Base-by-base conservation (phyloP, 371 early-diverging fungal genomes). In the Fennellomyces sp. region DNA sequence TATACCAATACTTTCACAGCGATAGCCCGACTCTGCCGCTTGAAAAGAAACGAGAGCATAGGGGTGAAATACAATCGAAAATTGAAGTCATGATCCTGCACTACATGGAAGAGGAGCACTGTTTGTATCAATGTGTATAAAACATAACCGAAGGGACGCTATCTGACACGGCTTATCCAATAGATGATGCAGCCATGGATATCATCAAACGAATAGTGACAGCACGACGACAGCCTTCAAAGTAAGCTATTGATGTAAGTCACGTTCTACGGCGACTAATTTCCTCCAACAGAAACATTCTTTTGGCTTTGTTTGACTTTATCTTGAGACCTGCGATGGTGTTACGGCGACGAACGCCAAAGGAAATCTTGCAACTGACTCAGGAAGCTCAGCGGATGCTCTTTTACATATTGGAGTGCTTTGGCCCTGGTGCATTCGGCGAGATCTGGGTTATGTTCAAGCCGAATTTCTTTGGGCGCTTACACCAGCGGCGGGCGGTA, bases 161-260 rank as follows among this genome's bases (percentile, higher is more conserved):
- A n/a, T n/a, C n/a, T n/a, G n/a, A 2, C 25, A 12, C 26, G 5
- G 35, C 6, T 39, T 35, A 35, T 41, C 7, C 0, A 35, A 21
- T 55, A 64, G 65, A 48, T 36, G 60, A 64, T 28, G 65, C 65
- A 15, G 65, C 65, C 7, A 25, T 65, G 61, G 65, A 65, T 29
- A 31, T 65, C 2, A 47, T 65, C 5, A 50, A 58, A 25, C 27
- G 19, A 15, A 47, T 33, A 1, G 31, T 65, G 13, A 38, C 49
- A 15, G 26, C 61, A 4, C 38, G 49, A 42, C 35, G 65, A 6
- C 38, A 57, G n/a, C 65, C 65, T 10, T 45, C 65, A 5, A 12
- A 15, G 65, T 65, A 65, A 65, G 56, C 38, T 27, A 39, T 10
- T 10, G 15, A n/a, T n/a, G n/a, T n/a, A n/a, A n/a, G n/a, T n/a